These are phyloP conservation scores for Skeletonema tropicum DNA, from an alignment of 108 stramenopile species.

Conservation along the genomic window DNA sequence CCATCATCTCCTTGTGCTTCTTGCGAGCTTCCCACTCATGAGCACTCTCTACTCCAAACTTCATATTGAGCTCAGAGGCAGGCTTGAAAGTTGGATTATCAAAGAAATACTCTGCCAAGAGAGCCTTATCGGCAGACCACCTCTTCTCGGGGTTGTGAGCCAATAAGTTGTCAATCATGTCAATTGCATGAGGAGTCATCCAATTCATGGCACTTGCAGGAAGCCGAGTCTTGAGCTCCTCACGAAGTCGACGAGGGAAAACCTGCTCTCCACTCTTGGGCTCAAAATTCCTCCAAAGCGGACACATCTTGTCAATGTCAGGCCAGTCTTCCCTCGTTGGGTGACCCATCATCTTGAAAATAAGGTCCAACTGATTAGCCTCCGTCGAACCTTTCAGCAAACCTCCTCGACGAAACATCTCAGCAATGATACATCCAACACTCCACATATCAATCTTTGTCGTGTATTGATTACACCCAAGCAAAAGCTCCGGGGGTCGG, in stretches of 20 bases:
- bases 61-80: conserved; percentile 82
- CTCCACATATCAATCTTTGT: conserved; percentile 96
- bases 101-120: conserved; percentile 88
- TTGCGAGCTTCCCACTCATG: conserved; percentile 82
- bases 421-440: conserved; percentile 97
- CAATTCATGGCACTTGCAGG: conserved; percentile 63
- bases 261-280: conserved; percentile 53
- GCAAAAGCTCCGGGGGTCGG: conserved; percentile 93
- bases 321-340: conserved; percentile 81
- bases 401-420: conserved; percentile 88
- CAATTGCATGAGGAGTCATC: conserved; percentile 89
- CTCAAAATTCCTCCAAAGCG: conserved; percentile 77
- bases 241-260: conserved; percentile 67
- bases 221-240: conserved; percentile 62
- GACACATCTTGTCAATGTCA: conserved; percentile 65
- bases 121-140: conserved; percentile 81
- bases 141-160: conserved; percentile 75
- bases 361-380: conserved; percentile 80
- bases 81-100: conserved; percentile 81
- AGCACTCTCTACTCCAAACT: conserved; percentile 75
- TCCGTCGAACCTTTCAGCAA: conserved; percentile 75
- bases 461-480: conserved; percentile 85
- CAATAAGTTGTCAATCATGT: conserved; percentile 78
- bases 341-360: conserved; percentile 80
- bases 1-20: conserved; percentile 78